A percentile compares a stretch with the other conserved stretches of the same genome.
Conservation (phyloP, 768 basidiomycete species). For the Paxillus rubicundulus region DNA sequence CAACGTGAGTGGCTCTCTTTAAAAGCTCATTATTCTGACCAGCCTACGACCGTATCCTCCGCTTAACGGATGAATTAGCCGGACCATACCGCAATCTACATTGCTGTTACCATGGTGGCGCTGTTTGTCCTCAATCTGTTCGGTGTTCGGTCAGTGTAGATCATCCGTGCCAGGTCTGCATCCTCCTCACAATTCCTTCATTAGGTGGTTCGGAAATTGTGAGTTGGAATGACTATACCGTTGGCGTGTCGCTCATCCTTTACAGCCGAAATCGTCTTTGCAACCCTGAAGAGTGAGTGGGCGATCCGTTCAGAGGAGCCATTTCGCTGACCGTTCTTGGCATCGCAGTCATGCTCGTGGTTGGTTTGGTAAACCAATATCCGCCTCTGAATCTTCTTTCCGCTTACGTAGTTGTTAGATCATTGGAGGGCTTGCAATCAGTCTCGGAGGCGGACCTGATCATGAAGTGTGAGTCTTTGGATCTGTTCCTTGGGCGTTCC, state of each 20-base stretch:
- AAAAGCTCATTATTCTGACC: background rate
- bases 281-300: slow-evolving; percentile 23
- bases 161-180: slow-evolving; percentile 28
- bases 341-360: slow-evolving; percentile 36
- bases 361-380: slow-evolving; percentile 26
- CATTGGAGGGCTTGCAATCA: slow-evolving; percentile 47
- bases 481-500: slow-evolving; percentile 21
- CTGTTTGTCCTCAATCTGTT: slow-evolving; percentile 45
- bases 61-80: slow-evolving; percentile 25
- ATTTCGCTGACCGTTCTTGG: background rate
- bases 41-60: too few species aligned
- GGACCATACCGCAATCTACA: slow-evolving; percentile 40
- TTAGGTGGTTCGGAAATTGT: slow-evolving; percentile 24
- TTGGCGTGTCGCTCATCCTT: slow-evolving; percentile 3
- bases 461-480: slow-evolving; percentile 39
- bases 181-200: slow-evolving; percentile 34
- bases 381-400: background rate
- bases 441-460: slow-evolving; percentile 58
- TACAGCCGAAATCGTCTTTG: slow-evolving; percentile 22
- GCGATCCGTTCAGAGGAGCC: background rate
- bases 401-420: slow-evolving; percentile 20
- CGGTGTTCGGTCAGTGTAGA: slow-evolving; percentile 44
- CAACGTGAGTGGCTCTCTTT: slow-evolving; percentile 10
- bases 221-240: background rate
- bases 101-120: slow-evolving; percentile 36